Conservation (phyloP, 768 basidiomycete genomes). For the Hygrocybe punicea region DNA sequence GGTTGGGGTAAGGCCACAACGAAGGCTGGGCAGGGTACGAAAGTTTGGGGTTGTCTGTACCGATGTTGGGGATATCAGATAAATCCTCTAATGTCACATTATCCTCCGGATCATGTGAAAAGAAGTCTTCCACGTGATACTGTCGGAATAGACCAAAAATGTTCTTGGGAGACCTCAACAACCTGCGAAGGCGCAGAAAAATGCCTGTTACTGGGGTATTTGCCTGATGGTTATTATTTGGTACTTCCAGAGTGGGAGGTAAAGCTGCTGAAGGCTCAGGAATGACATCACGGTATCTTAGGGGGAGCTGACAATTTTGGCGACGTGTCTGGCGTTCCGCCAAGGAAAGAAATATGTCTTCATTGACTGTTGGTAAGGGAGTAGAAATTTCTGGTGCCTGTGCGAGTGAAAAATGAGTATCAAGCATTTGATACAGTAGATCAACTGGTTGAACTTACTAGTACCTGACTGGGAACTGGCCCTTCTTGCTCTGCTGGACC, state of each 20-base stretch:
- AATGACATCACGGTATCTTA: background rate
- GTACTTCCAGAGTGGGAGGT: background rate
- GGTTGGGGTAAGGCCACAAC: conserved; percentile 18
- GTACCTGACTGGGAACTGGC: background rate
- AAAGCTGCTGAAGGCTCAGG: background rate
- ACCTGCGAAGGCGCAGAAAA: background rate
- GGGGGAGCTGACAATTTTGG: background rate
- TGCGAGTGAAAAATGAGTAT: background rate
- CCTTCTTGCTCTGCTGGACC: background rate
- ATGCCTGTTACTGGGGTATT: background rate
- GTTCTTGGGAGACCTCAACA: background rate
- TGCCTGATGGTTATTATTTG: background rate
- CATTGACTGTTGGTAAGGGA: background rate
- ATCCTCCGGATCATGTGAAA: conserved; percentile 2
- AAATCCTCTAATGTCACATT: background rate
- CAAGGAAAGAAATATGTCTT: background rate
- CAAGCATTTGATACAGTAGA: background rate
- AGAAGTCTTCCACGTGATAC: background rate
- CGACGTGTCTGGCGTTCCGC: background rate
- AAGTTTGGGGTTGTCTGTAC: background rate
- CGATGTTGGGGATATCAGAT: background rate
- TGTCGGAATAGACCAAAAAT: conserved; percentile 3
- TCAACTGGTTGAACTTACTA: background rate
- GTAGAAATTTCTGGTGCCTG: background rate
- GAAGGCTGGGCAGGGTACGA: background rate